Evolutionary conservation across 2,329 filamentous ascomycete genomes (phyloP).

Genomic region (Polychaeton citri): DNA sequence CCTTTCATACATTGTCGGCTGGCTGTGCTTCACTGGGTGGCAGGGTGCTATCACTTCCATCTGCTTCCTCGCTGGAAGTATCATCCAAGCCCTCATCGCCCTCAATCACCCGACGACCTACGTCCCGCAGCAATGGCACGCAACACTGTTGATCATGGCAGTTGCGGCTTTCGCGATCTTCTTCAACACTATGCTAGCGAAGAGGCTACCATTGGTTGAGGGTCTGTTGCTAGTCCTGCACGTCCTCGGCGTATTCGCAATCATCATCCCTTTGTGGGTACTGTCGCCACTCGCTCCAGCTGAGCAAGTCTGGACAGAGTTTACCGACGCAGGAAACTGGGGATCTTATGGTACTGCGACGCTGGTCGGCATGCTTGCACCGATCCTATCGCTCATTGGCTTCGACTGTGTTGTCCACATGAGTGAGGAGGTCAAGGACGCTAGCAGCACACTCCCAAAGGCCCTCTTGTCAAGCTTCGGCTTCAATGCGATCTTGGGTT

Average conservation of each 20-base stretch:
- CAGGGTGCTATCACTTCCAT: conserved; percentile 2
- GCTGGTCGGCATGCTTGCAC: conserved; percentile 28
- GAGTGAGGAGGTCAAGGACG: conserved; percentile 16
- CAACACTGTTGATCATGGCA: conserved; percentile 35
- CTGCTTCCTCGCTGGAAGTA: neutral
- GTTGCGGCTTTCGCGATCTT: conserved; percentile 22
- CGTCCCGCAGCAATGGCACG: conserved; percentile 31
- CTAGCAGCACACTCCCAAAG: conserved; percentile 10
- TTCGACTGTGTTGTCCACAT: conserved; percentile 14
- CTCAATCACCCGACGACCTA: conserved; percentile 23
- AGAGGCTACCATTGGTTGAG: conserved; percentile 34
- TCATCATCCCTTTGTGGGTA: conserved; percentile 34
- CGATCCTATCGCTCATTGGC: conserved; percentile 9
- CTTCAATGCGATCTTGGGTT: conserved; percentile 11
- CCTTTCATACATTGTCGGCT: conserved; percentile 6
- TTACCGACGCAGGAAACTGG: conserved; percentile 35
- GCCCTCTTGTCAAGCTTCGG: conserved; percentile 10
- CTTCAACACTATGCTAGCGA: conserved; percentile 32
- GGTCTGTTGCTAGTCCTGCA: conserved; percentile 36
- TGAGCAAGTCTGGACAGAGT: conserved; percentile 33
- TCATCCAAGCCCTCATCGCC: conserved; percentile 10
- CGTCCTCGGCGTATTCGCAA: conserved; percentile 39
- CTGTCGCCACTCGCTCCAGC: conserved; percentile 28
- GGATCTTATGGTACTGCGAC: conserved; percentile 29
- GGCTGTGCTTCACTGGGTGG: conserved; percentile 7